Evolutionary conservation across 2,329 filamentous ascomycete genomes (phyloP), one percentile per base, ranked within the genome.

Genomic region (Fusarium annulatum): DNA sequence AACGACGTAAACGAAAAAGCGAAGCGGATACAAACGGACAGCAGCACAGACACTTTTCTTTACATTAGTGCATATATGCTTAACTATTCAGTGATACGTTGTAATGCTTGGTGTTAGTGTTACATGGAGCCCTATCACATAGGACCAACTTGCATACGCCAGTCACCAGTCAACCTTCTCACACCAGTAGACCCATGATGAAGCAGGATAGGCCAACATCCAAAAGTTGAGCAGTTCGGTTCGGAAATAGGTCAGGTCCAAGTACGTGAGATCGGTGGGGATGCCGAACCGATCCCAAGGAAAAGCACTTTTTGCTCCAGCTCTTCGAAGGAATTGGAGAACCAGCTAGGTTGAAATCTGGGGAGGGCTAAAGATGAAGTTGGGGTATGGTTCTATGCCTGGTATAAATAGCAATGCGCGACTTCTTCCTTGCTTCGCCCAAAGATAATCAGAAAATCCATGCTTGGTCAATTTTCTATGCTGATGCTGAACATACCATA

Each of bases 231-330:
- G 43, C n/a, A 49, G 42, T 26, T 68, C 66, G 64, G 65, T 68
- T 69, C 66, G 57, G 64, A 39, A 64, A 69, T 38, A 42, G 21
- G 19, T 15, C 42, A 41, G 7, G 15, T 28, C 33, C 23, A 36
- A 46, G 61, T n/a, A 38, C 23, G 39, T 59, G 43, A 33, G 45
- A 51, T 56, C 30, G 34, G 38, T 66, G 48, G 48, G 34, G 38
- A 41, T 55, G 48, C 66, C 64, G 66, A 56, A n/a, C 64, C 64
- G 66, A 64, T 39, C 66, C 64, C 48, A 68, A 69, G 46, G 41
- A 38, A 43, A 53, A 53, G 56, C 28, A 21, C 23, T 33, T 39
- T 39, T 38, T 49, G 19, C 30, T 53, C 23, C 33, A 34, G 12
- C 34, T 43, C 33, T 33, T 33, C 5, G 33, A 21, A 16, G 34